Evolutionary conservation across 331 rosid species (phyloP).

Genomic region (Pyrus hybrid): DNA sequence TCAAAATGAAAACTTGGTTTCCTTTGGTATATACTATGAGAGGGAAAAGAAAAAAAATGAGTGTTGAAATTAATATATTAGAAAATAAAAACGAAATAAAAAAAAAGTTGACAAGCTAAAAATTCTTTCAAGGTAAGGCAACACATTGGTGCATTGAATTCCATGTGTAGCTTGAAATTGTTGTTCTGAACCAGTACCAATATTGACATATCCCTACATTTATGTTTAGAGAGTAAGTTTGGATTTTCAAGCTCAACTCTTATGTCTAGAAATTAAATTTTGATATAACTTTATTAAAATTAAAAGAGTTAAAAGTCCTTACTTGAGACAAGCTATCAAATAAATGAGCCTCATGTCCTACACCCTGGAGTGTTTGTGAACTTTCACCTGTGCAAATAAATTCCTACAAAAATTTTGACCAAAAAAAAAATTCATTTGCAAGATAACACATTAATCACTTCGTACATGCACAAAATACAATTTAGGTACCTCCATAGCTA

Average conservation of each 20-base stretch:
- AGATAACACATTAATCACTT: too few relatives aligned
- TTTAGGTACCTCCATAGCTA: too few relatives aligned
- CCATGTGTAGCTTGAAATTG: background rate
- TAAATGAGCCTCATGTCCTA: background rate
- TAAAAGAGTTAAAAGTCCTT: background rate
- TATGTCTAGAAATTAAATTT: background rate
- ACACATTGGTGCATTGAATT: background rate
- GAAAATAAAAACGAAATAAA: too few relatives aligned
- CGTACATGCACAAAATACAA: too few relatives aligned
- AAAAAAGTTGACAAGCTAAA: background rate
- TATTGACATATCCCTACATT: background rate
- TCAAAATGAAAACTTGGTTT: too few relatives aligned
- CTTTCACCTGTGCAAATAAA: background rate
- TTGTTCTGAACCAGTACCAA: background rate
- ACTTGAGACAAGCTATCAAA: background rate
- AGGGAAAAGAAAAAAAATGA: background rate
- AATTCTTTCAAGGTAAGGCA: background rate
- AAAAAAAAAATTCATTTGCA: too few relatives aligned
- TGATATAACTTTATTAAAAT: background rate
- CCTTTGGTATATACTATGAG: background rate
- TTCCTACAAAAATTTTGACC: background rate
- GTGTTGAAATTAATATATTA: background rate
- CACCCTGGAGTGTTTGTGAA: background rate
- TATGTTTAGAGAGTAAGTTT: background rate
- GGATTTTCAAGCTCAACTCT: background rate